Percentiles rank a stretch among this genome's conserved stretches.
Conservation (phyloP, 805 yeast species). For the Lipomyces yamadae region DNA sequence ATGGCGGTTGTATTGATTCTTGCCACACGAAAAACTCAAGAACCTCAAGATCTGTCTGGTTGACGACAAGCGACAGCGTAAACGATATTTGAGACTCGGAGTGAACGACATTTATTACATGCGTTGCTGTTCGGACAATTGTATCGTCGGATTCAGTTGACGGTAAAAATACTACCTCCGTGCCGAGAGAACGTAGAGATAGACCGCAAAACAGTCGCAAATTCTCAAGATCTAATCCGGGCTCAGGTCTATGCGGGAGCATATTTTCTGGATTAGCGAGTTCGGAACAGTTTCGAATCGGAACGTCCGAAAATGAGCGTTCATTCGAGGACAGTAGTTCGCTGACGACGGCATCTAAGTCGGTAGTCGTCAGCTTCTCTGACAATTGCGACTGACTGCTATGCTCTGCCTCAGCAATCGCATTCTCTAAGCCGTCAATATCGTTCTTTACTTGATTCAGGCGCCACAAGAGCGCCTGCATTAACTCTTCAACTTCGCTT, state of each 20-base stretch:
- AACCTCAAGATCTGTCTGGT: conserved; percentile 30
- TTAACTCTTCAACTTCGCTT: conserved; percentile 15
- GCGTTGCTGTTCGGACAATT: conserved; percentile 13
- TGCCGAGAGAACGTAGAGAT: conserved; percentile 4
- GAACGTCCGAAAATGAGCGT: background rate
- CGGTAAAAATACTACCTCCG: conserved; percentile 4
- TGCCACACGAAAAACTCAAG: conserved; percentile 8
- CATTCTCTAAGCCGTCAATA: conserved; percentile 5
- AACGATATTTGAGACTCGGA: conserved; percentile 11
- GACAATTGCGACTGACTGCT: background rate
- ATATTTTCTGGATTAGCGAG: background rate
- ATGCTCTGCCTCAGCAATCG: background rate
- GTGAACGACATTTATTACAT: conserved; percentile 14
- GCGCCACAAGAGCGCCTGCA: conserved; percentile 13
- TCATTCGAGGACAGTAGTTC: conserved; percentile 12
- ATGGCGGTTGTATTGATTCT: conserved; percentile 18
- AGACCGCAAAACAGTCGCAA: conserved; percentile 22
- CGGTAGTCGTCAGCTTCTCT: background rate
- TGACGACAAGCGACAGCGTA: conserved; percentile 17
- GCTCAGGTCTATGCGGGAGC: conserved; percentile 25
- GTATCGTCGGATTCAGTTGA: conserved; percentile 8
- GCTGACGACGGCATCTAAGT: background rate
- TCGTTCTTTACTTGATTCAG: conserved; percentile 10
- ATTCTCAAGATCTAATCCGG: conserved; percentile 19
- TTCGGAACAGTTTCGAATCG: background rate